These are phyloP conservation scores for Pachysandra terminalis DNA, from an alignment of 164 flowering plant species.

Conservation along the genomic window DNA sequence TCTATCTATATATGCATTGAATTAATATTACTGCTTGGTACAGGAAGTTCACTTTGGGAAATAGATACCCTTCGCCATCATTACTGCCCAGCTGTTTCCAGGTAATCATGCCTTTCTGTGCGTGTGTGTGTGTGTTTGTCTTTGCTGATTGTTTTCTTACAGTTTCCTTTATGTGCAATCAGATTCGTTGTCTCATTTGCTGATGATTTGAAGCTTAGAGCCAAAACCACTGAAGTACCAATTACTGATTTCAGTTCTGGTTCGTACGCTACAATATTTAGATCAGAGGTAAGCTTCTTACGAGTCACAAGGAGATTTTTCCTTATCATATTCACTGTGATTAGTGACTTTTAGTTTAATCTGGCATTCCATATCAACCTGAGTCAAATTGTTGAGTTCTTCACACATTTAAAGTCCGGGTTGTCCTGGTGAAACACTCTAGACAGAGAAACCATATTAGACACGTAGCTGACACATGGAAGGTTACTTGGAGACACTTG, in stretches of 20 bases:
- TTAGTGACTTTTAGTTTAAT: no score
- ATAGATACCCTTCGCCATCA: constrained; percentile 87
- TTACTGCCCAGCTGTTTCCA: constrained; percentile 91
- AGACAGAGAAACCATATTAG: no score
- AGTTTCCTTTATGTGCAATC: not conserved
- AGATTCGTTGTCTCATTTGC: constrained; percentile 84
- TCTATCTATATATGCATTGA: no score
- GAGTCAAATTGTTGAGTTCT: no score
- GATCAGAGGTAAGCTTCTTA: constrained; percentile 65
- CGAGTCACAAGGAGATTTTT: not conserved
- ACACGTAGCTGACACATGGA: no score
- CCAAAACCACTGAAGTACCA: constrained; percentile 71
- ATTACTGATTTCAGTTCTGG: constrained; percentile 82
- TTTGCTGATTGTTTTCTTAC: not conserved
- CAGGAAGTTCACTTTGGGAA: constrained; percentile 99
- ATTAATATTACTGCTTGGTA: not conserved
- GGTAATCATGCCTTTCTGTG: constrained; percentile 44
- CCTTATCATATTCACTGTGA: no score
- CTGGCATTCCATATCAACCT: no score
- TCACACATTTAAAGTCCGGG: no score
- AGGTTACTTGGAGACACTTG: no score
- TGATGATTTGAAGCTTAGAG: constrained; percentile 78
- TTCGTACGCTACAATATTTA: constrained; percentile 85
- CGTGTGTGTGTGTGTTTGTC: not conserved
- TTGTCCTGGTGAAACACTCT: no score